phyloP scores from a whole-genome alignment of 2,329 filamentous ascomycete species.

The Fusarium temperatum region DNA sequence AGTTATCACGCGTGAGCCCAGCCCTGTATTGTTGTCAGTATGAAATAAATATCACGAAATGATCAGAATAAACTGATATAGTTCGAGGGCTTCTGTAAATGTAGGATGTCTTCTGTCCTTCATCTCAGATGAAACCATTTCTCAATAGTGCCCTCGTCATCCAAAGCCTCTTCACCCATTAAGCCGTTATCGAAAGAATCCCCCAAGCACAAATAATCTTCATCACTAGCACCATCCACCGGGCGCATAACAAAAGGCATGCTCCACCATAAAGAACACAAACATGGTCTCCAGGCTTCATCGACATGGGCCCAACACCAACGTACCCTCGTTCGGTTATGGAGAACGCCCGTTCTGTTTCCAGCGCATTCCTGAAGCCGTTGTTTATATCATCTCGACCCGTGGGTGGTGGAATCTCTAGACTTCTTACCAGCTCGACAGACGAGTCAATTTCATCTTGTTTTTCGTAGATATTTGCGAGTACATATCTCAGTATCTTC shows the following conservation, averaged over 20 bases:
- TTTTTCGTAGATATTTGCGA: background rate
- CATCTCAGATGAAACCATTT: background rate
- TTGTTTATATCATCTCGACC: accelerated
- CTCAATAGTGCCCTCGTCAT: background rate
- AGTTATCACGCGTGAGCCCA: accelerated
- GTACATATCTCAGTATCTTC: accelerated
- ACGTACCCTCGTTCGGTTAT: background rate
- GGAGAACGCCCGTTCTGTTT: accelerated
- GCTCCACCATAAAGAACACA: background rate
- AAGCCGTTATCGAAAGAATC: background rate
- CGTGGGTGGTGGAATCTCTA: background rate
- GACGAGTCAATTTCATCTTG: background rate
- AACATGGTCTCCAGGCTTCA: background rate
- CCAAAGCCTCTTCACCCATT: background rate
- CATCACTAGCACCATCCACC: no score
- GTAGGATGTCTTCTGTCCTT: accelerated
- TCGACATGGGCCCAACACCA: accelerated
- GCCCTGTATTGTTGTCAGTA: accelerated
- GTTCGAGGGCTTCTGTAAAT: accelerated
- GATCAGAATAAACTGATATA: accelerated
- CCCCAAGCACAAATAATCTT: background rate
- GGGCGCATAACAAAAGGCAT: background rate
- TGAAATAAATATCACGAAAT: background rate
- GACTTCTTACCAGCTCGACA: accelerated
- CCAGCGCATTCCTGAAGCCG: accelerated